Percentiles rank a stretch among this genome's conserved stretches.
These are phyloP conservation scores for Phylloporus gajari DNA, from an alignment of 1,284 basidiomycete genomes.

Conservation along the genomic window DNA sequence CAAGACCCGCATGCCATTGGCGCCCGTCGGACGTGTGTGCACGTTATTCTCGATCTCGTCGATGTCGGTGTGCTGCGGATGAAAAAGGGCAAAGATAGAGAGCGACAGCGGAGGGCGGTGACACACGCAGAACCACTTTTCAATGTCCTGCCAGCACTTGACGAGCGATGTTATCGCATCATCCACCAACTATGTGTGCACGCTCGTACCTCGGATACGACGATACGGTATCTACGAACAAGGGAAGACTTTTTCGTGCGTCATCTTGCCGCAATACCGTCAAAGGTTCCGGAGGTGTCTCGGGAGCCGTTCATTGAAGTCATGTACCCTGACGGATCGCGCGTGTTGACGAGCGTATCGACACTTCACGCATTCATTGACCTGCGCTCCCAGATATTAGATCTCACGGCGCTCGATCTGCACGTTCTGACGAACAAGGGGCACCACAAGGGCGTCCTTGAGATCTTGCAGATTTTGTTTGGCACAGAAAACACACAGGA, in stretches of 20 bases:
- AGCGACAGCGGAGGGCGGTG: conserved; percentile 44
- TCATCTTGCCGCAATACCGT: conserved; percentile 82
- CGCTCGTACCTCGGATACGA: conserved; percentile 82
- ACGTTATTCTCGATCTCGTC: conserved; percentile 84
- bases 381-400: conserved; percentile 86
- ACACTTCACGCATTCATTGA: conserved; percentile 84
- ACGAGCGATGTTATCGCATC: conserved; percentile 87
- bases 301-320: conserved; percentile 73
- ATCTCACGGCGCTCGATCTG: conserved; percentile 89
- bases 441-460: conserved; percentile 74
- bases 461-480: conserved; percentile 81
- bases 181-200: conserved; percentile 90
- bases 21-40: conserved; percentile 77
- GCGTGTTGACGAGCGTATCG: conserved; percentile 79
- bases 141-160: conserved; percentile 77
- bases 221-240: conserved; percentile 89
- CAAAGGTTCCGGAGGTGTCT: conserved; percentile 60
- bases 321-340: conserved; percentile 76
- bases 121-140: conserved; percentile 65
- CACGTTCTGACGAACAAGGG: conserved; percentile 86
- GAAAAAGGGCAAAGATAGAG: conserved; percentile 58
- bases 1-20: conserved; percentile 82
- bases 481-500: conserved; percentile 66
- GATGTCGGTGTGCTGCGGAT: conserved; percentile 73
- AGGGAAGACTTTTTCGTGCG: conserved; percentile 90